Evolutionary conservation across 2,329 filamentous ascomycete species (phyloP), one percentile per base, ranked within the genome.

Genomic region (Colletotrichum sidae): DNA sequence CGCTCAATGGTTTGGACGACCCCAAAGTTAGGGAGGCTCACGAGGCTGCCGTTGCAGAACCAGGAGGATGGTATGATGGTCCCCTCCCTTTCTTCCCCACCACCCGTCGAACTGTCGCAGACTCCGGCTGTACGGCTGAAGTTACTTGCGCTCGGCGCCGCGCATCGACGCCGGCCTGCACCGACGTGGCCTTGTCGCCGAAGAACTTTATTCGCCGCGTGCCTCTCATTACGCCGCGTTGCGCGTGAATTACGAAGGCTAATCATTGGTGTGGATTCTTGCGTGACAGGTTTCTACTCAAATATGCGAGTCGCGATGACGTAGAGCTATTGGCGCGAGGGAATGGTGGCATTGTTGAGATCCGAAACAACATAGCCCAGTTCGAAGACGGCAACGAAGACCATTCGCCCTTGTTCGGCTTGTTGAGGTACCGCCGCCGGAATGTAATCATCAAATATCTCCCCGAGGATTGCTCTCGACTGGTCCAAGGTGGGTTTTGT

Each of bases 361-460:
- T 96, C 69, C 91, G 94, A 73, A 89, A 89, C 73, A 86, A 89
- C 61, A 90, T 98, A 70, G 87, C 90, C 65, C 83, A 87, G 68
- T 97, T 96, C 75, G 88, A 92, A 61, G 44, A 57, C 17, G 60
- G 51, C 17, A 52, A 66, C 37, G 67, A 68, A 11, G 94, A 97
- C 69, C 86, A 88, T 60, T 96, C 93, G 68, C 96, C 96, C 25
- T 83, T 99, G 52, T 99, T 96, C 75, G 96, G 96, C 57, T 93
- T 97, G 75, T 81, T 99, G 71, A 90, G 92, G 72, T 98, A 97
- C 78, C 86, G 95, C 61, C 89, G 94, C 75, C 89, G 94, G 75
- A 97, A 94, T 78, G 92, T 98, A 53, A 81, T 99, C 66, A 87
- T 99, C 77, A 97, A 96, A 81, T 97, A 96, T 77, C 86, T 97